phyloP scores from a whole-genome alignment of 305 asterid species.

The Plantago rigida region DNA sequence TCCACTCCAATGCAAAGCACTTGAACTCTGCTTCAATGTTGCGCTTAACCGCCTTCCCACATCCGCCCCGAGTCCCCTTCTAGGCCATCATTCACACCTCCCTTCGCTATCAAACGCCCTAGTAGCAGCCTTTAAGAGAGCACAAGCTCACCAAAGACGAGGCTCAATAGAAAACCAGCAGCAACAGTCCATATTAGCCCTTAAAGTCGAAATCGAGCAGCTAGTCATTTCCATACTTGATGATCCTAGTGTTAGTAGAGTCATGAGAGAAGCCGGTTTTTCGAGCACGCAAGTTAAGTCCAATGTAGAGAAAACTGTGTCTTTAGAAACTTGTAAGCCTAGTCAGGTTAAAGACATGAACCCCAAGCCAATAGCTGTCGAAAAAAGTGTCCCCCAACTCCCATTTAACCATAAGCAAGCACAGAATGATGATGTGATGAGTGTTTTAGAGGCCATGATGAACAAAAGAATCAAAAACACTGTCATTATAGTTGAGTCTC shows the following conservation, averaged over 20 bases:
- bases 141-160: conserved; percentile 92
- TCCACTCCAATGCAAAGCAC: conserved; percentile 87
- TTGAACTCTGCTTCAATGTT: conserved; percentile 89
- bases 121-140: conserved; percentile 87
- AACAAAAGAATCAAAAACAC: conserved; percentile 48
- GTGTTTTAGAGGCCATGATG: conserved; percentile 56
- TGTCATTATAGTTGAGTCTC: conserved; percentile 46
- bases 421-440: conserved; percentile 38
- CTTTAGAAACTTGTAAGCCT: conserved; percentile 28
- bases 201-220: conserved; percentile 68
- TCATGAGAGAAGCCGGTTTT: conserved; percentile 92
- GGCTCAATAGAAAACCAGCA: conserved; percentile 70
- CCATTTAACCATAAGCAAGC: conserved; percentile 25
- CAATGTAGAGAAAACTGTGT: conserved; percentile 61
- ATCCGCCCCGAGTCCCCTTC: conserved; percentile 52
- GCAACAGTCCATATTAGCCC: conserved; percentile 65
- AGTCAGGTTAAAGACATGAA: conserved; percentile 29
- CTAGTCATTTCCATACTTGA: conserved; percentile 73
- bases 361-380: conserved; percentile 34
- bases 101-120: conserved; percentile 86
- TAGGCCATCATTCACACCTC: conserved; percentile 46
- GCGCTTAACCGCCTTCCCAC: conserved; percentile 87
- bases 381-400: conserved; percentile 28
- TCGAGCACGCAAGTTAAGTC: conserved; percentile 71
- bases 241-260: conserved; percentile 92